Conservation (phyloP, 352 stramenopile species). For the Phytophthora idaei region DNA sequence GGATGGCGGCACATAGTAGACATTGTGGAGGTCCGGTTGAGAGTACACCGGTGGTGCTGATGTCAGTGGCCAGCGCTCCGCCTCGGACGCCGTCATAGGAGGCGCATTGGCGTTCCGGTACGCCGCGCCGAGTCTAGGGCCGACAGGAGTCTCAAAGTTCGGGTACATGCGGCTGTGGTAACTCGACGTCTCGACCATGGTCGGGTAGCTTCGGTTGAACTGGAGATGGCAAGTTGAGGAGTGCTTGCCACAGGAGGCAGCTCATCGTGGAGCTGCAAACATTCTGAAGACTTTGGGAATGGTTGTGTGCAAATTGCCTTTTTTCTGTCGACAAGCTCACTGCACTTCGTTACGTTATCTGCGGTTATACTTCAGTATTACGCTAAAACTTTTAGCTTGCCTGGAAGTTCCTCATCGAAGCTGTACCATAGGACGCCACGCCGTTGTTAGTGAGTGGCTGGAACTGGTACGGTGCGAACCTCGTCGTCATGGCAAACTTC, state of each 20-base stretch:
- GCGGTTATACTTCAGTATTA: not conserved
- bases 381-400: not conserved
- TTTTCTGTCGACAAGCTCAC: not conserved
- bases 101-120: constrained; percentile 16
- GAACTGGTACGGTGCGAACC: constrained; percentile 16
- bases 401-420: constrained; percentile 7
- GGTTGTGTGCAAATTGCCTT: constrained; percentile 15
- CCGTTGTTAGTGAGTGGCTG: constrained; percentile 10
- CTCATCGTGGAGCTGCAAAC: not conserved
- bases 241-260: not conserved
- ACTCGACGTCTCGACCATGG: constrained; percentile 24
- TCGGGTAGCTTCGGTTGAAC: constrained; percentile 1
- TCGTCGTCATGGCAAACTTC: constrained; percentile 33
- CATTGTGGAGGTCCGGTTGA: constrained; percentile 19
- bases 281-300: constrained; percentile 16
- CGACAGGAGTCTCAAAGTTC: constrained; percentile 18
- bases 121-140: constrained; percentile 10
- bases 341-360: not conserved
- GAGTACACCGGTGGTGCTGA: constrained; percentile 14
- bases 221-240: constrained; percentile 11
- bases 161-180: constrained; percentile 26
- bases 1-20: constrained; percentile 41
- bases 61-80: constrained; percentile 31
- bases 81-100: constrained; percentile 17
- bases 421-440: constrained; percentile 32